phyloP scores from a whole-genome alignment of 768 basidiomycete species.

The Trametes villosa region DNA sequence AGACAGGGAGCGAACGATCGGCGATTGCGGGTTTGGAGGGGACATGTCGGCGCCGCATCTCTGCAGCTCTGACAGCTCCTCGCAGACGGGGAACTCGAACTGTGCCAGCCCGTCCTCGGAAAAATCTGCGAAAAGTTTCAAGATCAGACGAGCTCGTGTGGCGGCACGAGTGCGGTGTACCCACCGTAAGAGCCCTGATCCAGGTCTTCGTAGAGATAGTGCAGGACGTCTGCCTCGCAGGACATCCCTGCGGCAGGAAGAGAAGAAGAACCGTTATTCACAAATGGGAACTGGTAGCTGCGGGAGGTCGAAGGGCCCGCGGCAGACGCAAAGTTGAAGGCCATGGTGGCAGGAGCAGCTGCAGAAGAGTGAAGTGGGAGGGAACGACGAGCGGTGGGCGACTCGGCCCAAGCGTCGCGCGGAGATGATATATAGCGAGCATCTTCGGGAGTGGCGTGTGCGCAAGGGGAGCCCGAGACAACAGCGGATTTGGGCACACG shows the following conservation, averaged over 20 bases:
- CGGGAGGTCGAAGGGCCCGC: slow-evolving; percentile 4
- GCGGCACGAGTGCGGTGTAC: background rate
- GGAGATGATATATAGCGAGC: slow-evolving; percentile 7
- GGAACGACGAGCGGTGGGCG: background rate
- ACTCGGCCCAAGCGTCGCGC: background rate
- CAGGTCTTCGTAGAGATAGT: slow-evolving; percentile 7
- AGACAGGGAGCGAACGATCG: slow-evolving; percentile 22
- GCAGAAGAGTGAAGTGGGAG: slow-evolving; percentile 3
- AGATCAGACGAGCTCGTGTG: background rate
- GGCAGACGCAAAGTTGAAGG: background rate
- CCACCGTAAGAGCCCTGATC: slow-evolving; percentile 5
- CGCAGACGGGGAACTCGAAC: background rate
- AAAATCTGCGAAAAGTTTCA: background rate
- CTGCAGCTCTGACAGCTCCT: background rate
- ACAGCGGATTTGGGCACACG: slow-evolving; percentile 11
- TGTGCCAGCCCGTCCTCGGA: background rate
- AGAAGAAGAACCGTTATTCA: background rate
- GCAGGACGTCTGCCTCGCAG: background rate
- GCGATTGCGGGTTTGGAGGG: slow-evolving; percentile 11
- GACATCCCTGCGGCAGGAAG: slow-evolving; percentile 3
- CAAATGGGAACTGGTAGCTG: background rate
- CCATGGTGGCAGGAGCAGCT: background rate
- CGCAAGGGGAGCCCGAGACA: slow-evolving; percentile 3
- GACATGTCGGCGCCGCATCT: background rate
- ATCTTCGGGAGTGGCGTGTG: slow-evolving; percentile 11